These are phyloP conservation scores for Podospora australis DNA, from an alignment of 495 filamentous ascomycete species.

Conservation along the genomic window DNA sequence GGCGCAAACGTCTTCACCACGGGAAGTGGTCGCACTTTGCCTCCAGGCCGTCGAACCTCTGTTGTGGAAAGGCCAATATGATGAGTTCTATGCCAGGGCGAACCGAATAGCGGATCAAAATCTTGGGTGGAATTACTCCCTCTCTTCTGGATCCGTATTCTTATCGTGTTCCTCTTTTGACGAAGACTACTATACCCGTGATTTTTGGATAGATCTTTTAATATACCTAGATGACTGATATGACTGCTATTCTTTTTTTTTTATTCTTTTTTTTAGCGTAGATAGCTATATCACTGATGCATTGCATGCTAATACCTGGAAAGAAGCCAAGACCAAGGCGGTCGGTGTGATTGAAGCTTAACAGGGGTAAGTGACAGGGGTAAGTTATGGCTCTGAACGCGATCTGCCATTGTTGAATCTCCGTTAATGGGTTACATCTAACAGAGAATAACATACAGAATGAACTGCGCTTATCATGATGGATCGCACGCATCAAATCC, in stretches of 20 bases:
- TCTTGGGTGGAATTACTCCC: too few species aligned
- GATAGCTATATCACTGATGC: too few species aligned
- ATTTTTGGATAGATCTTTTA: slow-evolving; percentile 2
- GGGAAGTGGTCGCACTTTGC: slow-evolving; percentile 30
- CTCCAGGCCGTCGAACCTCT: slow-evolving; percentile 25
- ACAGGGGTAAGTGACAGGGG: too few species aligned
- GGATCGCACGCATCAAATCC: too few species aligned
- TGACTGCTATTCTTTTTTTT: background rate
- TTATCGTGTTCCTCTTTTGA: background rate
- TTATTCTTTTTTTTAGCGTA: background rate
- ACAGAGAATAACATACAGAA: too few species aligned
- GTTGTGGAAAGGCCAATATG: slow-evolving; percentile 23
- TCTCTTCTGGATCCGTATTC: background rate
- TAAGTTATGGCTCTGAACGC: too few species aligned
- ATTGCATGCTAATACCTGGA: background rate
- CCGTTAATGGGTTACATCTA: too few species aligned
- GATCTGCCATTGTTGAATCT: too few species aligned
- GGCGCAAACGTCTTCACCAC: slow-evolving; percentile 6
- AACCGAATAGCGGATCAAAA: too few species aligned
- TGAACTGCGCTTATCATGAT: too few species aligned
- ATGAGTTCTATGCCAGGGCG: background rate
- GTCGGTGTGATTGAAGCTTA: background rate
- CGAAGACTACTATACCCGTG: slow-evolving; percentile 5
- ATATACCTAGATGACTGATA: background rate
- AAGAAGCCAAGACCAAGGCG: background rate